Evolutionary conservation across 2,329 filamentous ascomycete species (phyloP), one percentile per base, ranked within the genome.

Genomic region (Fusarium virguliforme): DNA sequence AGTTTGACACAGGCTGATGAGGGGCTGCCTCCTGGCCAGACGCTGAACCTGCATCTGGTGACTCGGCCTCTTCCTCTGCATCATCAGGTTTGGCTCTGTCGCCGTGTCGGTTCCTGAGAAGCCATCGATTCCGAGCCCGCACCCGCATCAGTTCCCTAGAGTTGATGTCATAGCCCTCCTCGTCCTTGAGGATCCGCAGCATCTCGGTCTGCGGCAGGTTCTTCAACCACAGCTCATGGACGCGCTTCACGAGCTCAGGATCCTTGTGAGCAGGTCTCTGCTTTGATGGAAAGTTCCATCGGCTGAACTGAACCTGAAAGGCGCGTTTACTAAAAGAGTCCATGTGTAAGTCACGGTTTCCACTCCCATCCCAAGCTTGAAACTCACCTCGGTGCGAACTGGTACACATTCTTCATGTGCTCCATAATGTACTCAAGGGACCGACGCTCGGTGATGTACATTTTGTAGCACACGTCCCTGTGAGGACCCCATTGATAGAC

Each of bases 211-310:
- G 92, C 18, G 84, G 86, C 13, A 89, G 85, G 76, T 95, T 96
- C 73, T 84, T 85, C 78, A 93, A 90, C 93, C 93, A 96, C 74
- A 96, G 85, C 81, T 95, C 88, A 76, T 90, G 90, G 67, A 95
- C 87, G 32, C 93, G 89, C 18, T 86, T 87, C 41, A 93, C 88
- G 8, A 95, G 86, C 26, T 83, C 84, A 13, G 85, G 83, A 77
- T 94, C 91, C 76, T 92, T 92, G 77, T 94, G 89, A 2, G 90
- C 90, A 1, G 90, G 90, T 65, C 91, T 90, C 73, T 92, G 90
- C 78, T 94, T 94, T 64, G 87, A 88, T 13, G 93, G 92, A 73
- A 96, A 95, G 8, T 89, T 87, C 94, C 94, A 96, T 78, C 89
- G 86, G 76, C 90, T 91, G 81, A 94, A 93, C 73, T 94, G 91